Evolutionary conservation across 306 rosid species (phyloP).

Genomic region (Gleditsia sinensis): DNA sequence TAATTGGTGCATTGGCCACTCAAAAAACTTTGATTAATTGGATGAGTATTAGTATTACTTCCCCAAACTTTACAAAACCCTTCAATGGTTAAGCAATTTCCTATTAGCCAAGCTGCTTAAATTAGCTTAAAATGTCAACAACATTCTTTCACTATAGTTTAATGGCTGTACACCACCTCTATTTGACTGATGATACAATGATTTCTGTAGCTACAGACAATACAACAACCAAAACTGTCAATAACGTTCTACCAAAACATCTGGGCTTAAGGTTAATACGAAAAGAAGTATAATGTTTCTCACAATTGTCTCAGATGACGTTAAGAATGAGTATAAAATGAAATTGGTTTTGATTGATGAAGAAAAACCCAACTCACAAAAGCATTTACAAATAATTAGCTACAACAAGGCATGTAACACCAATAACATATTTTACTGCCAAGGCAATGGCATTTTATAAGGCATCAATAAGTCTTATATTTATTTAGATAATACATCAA

Average conservation of each 20-base stretch:
- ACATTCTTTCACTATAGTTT: background rate
- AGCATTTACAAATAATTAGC: background rate
- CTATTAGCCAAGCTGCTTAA: background rate
- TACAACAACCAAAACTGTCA: background rate
- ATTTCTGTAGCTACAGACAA: background rate
- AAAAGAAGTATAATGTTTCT: background rate
- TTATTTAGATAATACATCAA: slow-evolving; percentile 22
- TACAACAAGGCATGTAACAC: background rate
- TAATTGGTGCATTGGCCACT: background rate
- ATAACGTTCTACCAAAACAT: background rate
- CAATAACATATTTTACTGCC: slow-evolving; percentile 25
- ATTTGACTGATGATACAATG: background rate
- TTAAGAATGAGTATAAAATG: background rate
- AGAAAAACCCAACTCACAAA: background rate
- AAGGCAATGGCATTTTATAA: slow-evolving; percentile 20
- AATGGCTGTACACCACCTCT: background rate
- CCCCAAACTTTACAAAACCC: background rate
- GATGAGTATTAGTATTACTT: background rate
- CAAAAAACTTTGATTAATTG: background rate
- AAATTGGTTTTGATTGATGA: background rate
- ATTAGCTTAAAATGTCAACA: background rate
- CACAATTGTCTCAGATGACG: background rate
- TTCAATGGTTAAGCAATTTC: background rate
- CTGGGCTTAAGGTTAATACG: background rate
- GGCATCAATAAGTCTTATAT: background rate